Percentiles rank a stretch among this genome's conserved stretches.
These are phyloP conservation scores for Trichoderma sp. DNA, from an alignment of 2,329 filamentous ascomycete species.

Conservation along the genomic window DNA sequence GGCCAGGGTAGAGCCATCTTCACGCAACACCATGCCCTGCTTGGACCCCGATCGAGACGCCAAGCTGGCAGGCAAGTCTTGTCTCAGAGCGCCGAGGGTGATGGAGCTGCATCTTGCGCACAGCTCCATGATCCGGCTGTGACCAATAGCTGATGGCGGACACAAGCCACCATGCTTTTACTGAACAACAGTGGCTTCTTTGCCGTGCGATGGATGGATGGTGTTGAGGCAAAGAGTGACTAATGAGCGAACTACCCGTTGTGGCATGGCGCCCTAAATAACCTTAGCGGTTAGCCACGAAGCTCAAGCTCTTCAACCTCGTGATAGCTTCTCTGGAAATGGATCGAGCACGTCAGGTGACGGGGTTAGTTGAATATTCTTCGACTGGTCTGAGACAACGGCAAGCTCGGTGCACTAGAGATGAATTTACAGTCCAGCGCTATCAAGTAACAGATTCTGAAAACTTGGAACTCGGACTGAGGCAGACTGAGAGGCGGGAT, in stretches of 20 bases:
- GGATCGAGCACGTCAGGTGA: neutral
- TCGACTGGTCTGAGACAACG: neutral
- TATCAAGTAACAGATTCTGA: neutral
- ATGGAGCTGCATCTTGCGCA: conserved; percentile 10
- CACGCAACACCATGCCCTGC: conserved; percentile 17
- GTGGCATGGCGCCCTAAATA: conserved; percentile 14
- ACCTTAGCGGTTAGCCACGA: conserved; percentile 9
- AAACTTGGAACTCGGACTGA: neutral
- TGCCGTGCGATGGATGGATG: neutral
- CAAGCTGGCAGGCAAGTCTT: neutral
- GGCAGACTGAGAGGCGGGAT: neutral
- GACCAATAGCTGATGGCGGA: neutral
- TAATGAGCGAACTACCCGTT: conserved; percentile 1
- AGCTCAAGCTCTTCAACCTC: neutral
- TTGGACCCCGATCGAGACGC: neutral
- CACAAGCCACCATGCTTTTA: conserved; percentile 16
- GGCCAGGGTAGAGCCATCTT: conserved; percentile 13
- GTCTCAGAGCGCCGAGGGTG: neutral
- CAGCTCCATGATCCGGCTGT: conserved; percentile 5
- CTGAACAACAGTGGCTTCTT: neutral
- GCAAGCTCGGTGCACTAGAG: neutral
- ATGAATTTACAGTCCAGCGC: neutral
- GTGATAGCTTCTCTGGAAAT: neutral
- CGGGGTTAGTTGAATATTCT: neutral
- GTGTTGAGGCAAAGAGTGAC: neutral